These are phyloP conservation scores for Xylariomycetidae sp. DNA, from an alignment of 2,329 filamentous ascomycete genomes.

Conservation along the genomic window DNA sequence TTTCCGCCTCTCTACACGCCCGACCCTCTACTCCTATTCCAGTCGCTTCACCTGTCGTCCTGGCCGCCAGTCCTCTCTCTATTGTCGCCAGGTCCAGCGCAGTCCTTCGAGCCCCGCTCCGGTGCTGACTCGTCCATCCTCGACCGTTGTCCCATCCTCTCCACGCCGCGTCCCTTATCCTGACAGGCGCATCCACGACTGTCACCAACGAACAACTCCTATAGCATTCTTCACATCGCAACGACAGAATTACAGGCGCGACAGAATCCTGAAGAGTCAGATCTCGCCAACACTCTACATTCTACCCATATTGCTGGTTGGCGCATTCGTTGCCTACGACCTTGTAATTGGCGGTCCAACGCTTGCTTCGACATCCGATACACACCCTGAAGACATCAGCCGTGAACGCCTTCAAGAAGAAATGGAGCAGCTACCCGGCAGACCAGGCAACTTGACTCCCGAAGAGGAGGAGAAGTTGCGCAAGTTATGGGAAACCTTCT, in stretches of 20 bases:
- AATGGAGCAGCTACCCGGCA: constrained; percentile 52
- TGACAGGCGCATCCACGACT: too few relatives aligned
- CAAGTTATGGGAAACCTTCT: constrained; percentile 73
- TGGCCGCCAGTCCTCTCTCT: constrained; percentile 5
- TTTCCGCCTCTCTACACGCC: constrained; percentile 10
- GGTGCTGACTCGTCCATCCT: constrained; percentile 8
- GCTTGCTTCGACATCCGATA: constrained; percentile 3
- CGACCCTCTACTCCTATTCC: constrained; percentile 6
- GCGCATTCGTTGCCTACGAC: constrained; percentile 16
- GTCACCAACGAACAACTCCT: too few relatives aligned
- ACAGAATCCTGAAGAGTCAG: constrained; percentile 8
- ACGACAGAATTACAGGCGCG: neutral
- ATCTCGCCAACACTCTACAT: constrained; percentile 19
- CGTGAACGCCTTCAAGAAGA: constrained; percentile 11
- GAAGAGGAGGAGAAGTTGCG: constrained; percentile 86
- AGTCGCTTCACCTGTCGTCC: constrained; percentile 4
- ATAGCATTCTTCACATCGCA: too few relatives aligned
- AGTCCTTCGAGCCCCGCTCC: constrained; percentile 10
- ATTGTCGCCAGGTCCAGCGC: constrained; percentile 6
- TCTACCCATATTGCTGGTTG: constrained; percentile 12
- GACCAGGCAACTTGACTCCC: constrained; percentile 78
- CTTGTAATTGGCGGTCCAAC: constrained; percentile 2
- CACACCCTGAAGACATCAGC: constrained; percentile 3
- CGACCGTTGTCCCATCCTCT: too few relatives aligned
- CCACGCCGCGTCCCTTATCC: too few relatives aligned